phyloP scores from a whole-genome alignment of 257 asterid genomes.

The Ballota nigra region DNA sequence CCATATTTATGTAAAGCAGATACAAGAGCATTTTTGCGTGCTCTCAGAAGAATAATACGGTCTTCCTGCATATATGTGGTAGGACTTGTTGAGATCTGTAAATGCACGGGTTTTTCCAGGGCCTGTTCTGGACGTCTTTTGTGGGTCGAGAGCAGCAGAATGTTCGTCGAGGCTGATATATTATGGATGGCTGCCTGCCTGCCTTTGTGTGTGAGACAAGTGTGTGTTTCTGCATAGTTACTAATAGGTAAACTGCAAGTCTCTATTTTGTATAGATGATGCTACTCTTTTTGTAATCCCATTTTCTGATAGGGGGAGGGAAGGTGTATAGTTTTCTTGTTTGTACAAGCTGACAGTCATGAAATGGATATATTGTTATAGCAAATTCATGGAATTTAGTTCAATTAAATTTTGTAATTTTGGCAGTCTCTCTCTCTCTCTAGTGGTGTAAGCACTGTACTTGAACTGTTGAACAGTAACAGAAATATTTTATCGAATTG shows the following conservation, averaged over 20 bases:
- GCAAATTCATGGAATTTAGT: no score
- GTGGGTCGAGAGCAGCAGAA: background rate
- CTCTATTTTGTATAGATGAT: background rate
- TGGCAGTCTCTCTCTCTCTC: no score
- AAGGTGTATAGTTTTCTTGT: background rate
- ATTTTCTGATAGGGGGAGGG: background rate
- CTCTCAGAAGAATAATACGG: background rate
- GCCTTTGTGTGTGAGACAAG: background rate
- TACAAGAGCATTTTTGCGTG: background rate
- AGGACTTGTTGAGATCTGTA: background rate
- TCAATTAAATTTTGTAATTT: no score
- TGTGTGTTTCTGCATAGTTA: background rate
- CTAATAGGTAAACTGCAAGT: background rate
- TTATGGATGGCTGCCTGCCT: background rate
- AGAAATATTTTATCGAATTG: no score
- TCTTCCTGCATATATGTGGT: background rate
- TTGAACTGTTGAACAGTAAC: no score
- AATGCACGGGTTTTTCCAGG: background rate
- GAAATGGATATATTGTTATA: background rate
- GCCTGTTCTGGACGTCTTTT: background rate
- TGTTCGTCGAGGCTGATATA: background rate
- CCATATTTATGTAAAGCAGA: background rate
- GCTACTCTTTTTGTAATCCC: background rate
- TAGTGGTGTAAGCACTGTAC: no score
- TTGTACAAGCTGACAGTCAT: background rate